Evolutionary conservation across 2,329 filamentous ascomycete species (phyloP).

Genomic region (Colletotrichum truncatum): DNA sequence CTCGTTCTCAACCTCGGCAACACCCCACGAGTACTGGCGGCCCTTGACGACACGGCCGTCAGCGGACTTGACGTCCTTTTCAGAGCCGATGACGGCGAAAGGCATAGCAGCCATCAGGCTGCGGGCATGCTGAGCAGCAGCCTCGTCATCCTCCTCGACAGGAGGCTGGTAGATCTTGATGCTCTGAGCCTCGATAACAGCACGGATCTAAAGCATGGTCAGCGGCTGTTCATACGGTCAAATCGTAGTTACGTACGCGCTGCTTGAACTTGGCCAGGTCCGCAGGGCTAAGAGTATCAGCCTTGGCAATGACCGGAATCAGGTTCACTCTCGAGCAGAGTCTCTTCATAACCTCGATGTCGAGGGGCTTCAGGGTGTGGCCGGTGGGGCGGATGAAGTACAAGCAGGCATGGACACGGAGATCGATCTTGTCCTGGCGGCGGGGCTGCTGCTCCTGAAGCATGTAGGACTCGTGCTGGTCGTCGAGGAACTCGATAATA

Average conservation of each 20-base stretch:
- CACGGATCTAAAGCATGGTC: conserved; percentile 76
- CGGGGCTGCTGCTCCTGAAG: conserved; percentile 99
- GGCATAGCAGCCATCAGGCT: conserved; percentile 97
- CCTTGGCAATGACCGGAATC: conserved; percentile 98
- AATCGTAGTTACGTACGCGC: conserved; percentile 70
- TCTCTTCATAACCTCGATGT: conserved; percentile 99
- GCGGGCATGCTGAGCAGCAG: conserved; percentile 92
- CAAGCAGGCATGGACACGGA: conserved; percentile 96
- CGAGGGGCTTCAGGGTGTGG: conserved; percentile 97
- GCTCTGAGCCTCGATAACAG: conserved; percentile 96
- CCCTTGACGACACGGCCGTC: conserved; percentile 98
- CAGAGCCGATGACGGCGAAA: conserved; percentile 97
- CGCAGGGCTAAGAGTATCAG: conserved; percentile 92
- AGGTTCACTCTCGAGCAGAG: conserved; percentile 97
- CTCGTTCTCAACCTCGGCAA: conserved; percentile 99
- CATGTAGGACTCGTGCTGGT: conserved; percentile 99
- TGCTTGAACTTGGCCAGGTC: conserved; percentile 96
- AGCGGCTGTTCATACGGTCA: background rate
- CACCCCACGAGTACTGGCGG: conserved; percentile 98
- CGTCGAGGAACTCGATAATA: conserved; percentile 99
- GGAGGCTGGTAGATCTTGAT: conserved; percentile 99
- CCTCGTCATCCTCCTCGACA: conserved; percentile 97
- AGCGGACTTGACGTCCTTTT: conserved; percentile 97
- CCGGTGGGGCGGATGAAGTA: conserved; percentile 99
- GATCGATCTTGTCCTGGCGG: conserved; percentile 98